A percentile compares a stretch with the other conserved stretches of the same genome.
Conservation (phyloP, 2,329 filamentous ascomycete genomes). For the Verticillium dahliae region DNA sequence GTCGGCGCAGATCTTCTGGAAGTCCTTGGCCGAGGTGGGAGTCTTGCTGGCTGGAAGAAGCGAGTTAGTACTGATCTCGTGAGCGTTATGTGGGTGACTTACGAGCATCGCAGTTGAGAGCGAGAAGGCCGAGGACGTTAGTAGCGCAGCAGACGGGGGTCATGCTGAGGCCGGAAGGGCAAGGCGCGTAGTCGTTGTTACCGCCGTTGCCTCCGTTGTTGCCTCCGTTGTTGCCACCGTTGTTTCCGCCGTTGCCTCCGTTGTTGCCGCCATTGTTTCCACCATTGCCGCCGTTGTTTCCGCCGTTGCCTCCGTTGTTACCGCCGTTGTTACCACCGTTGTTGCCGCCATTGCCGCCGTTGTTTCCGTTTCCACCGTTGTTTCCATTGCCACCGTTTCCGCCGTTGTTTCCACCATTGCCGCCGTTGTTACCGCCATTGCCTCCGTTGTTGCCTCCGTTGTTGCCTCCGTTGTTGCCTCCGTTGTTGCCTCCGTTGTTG, state of each 20-base stretch:
- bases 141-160: conserved; percentile 53
- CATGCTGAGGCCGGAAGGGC: conserved; percentile 33
- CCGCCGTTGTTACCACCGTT: background rate
- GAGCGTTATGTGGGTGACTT: background rate
- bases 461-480: background rate
- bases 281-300: background rate
- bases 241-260: background rate
- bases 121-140: conserved; percentile 50
- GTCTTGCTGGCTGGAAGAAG: conserved; percentile 16
- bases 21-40: conserved; percentile 31
- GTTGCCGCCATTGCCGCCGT: background rate
- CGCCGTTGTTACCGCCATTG: background rate
- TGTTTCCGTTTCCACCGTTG: background rate
- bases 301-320: background rate
- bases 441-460: background rate
- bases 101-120: conserved; percentile 48
- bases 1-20: conserved; percentile 37
- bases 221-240: background rate
- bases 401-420: background rate
- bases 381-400: background rate
- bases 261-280: background rate
- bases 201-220: background rate
- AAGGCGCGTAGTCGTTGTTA: conserved; percentile 21
- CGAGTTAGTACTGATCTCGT: background rate
- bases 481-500: background rate